Conservation (phyloP, 257 asterid species). For the Eustoma russellianum region DNA sequence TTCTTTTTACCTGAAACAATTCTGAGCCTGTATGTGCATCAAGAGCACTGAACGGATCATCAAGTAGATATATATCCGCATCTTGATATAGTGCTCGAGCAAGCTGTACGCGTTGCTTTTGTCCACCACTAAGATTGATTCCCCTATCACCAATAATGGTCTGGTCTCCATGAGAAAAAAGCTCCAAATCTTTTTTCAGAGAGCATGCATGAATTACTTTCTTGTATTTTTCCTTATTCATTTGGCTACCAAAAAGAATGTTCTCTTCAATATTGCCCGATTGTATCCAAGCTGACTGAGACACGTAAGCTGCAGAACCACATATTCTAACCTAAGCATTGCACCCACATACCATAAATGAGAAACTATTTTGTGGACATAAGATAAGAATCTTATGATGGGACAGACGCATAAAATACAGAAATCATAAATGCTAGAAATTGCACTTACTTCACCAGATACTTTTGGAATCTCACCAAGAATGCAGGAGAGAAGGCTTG, state of each 20-base stretch:
- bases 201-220: constrained; percentile 86
- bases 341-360: constrained; percentile 17
- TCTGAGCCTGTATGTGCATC: constrained; percentile 99
- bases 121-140: constrained; percentile 98
- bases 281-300: constrained; percentile 99
- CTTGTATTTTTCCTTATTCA: constrained; percentile 91
- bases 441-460: constrained; percentile 60
- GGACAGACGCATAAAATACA: too few relatives aligned
- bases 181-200: constrained; percentile 80
- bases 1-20: constrained; percentile 55
- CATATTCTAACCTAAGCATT: constrained; percentile 66
- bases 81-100: constrained; percentile 97
- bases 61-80: constrained; percentile 89
- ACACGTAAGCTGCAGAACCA: constrained; percentile 86
- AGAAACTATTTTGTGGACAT: constrained; percentile 8
- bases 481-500: constrained; percentile 68
- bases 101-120: constrained; percentile 94
- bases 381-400: not conserved
- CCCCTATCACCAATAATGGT: constrained; percentile 99
- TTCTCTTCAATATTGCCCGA: constrained; percentile 94
- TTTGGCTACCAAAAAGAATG: constrained; percentile 87
- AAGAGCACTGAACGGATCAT: constrained; percentile 98
- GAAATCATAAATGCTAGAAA: constrained; percentile 1
- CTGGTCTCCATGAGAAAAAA: constrained; percentile 93
- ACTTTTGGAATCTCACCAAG: constrained; percentile 71